These are phyloP conservation scores for Hanseniaspora guilliermondii DNA, from an alignment of 805 yeast species.

Conservation along the genomic window DNA sequence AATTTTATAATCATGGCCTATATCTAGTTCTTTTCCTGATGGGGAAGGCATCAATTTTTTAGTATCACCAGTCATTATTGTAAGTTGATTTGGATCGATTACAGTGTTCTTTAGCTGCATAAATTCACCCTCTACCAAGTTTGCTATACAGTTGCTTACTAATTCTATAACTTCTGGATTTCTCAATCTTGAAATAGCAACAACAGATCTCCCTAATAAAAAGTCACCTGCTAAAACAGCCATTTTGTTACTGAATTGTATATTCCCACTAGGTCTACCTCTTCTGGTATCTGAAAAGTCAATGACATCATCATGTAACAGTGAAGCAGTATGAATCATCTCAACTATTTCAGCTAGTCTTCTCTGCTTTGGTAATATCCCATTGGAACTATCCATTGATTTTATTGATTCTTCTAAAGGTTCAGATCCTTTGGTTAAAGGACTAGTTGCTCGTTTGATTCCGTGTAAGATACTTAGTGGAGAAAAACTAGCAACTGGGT, in stretches of 20 bases:
- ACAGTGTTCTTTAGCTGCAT: slow-evolving; percentile 96
- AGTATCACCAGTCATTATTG: slow-evolving; percentile 23
- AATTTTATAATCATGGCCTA: slow-evolving; percentile 47
- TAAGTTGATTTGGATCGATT: slow-evolving; percentile 35
- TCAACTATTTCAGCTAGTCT: slow-evolving; percentile 94
- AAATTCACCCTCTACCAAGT: slow-evolving; percentile 94
- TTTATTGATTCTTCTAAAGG: slow-evolving; percentile 38
- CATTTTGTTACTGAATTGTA: slow-evolving; percentile 93
- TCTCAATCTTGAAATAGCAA: slow-evolving; percentile 80
- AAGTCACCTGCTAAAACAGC: slow-evolving; percentile 96
- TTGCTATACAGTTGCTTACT: slow-evolving; percentile 90
- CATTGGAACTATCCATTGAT: slow-evolving; percentile 40
- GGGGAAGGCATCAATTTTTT: slow-evolving; percentile 35
- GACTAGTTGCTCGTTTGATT: slow-evolving; percentile 74
- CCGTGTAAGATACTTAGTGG: slow-evolving; percentile 82
- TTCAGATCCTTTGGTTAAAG: slow-evolving; percentile 69
- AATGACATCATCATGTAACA: slow-evolving; percentile 93
- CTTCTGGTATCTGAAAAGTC: slow-evolving; percentile 80
- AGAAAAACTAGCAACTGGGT: slow-evolving; percentile 40
- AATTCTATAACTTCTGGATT: slow-evolving; percentile 96
- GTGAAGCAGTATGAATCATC: slow-evolving; percentile 94
- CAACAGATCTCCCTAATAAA: slow-evolving; percentile 88
- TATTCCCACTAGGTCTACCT: slow-evolving; percentile 81
- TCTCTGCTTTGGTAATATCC: slow-evolving; percentile 87
- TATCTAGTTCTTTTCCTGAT: slow-evolving; percentile 51